Evolutionary conservation across 306 rosid species (phyloP), one percentile per base, ranked within the genome.

Genomic region (Fagus sylvatica): DNA sequence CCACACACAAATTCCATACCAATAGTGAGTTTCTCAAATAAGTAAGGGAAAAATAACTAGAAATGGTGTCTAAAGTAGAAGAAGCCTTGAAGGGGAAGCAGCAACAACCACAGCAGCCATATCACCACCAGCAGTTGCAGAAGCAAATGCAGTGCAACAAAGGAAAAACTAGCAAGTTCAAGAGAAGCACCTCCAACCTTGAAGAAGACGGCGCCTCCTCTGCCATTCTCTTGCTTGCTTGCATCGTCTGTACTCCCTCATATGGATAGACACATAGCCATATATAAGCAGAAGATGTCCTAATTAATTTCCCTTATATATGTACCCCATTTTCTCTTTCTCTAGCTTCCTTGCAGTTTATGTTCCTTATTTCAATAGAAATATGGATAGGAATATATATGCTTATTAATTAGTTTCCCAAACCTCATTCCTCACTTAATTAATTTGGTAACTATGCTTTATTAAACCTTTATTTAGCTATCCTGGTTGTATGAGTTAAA

Each of bases 161-260:
- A 90, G 90, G 90, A 13, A 95, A 90, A 73, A 78, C 69, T 4
- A 80, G 85, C 68, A 95, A 90, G 71, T 95, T 95, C 91, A 95
- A 95, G 87, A 93, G 99, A 37, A 95, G 99, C 81, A 86, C 74
- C 66, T 91, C 98, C 74, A 84, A 84, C 71, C 73, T 89, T 10
- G 99, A 90, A 78, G 96, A 93, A 17, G 97, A 93, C 70, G 98
- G 87, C n/a, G 93, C 80, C 70, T 93, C 96, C 74, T 87, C 99
- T 13, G 99, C 99, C 62, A 93, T 95, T 83, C 91, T 95, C 79
- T 84, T 93, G 81, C 98, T 95, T 40, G 99, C 99, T 90, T 95
- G 99, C 86, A 90, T 95, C 42, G 99, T 91, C 67, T 93, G 92
- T 82, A 62, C 94, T 17, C 97, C 97, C 73, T 85, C 84, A 7